Base-by-base conservation (phyloP, 2,329 filamentous ascomycete genomes). In the Verticillium nonalfalfae region DNA sequence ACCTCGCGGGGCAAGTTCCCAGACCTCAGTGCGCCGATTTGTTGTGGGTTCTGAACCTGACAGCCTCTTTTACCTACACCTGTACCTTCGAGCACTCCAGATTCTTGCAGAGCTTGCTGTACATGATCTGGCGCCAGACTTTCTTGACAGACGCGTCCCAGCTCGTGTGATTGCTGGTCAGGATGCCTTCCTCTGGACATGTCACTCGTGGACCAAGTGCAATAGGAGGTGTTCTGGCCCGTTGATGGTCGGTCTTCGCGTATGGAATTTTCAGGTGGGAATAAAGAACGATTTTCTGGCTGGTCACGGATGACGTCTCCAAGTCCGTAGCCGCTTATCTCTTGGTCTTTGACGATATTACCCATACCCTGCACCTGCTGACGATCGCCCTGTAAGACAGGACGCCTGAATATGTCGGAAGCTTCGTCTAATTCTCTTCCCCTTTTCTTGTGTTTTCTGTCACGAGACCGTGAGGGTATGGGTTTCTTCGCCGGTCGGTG, bases 371-470 rank as follows among this genome's bases (percentile, higher is more conserved):
- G 13, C 9, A 36, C 9, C 9, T 9, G 9, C 35, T 36, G 35
- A 13, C 6, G 9, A 10, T 13, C 13, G 9, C 13, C 13, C 35
- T 36, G 35, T 13, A 10, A 9, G 3, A 9, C 6, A 13, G 35
- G 35, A 36, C 35, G 35, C 35, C 35, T 36, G 35, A 36, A 36
- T 9, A 36, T 36, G 13, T 9, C 35, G 9, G 35, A 36, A 7
- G 35, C 35, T 13, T 75, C 71, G 35, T 74, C 72, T 34, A 75
- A 63, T 60, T 75, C 72, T 52, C 68, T 72, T 45, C 70, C 69
- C 59, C 71, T 68, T 63, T 65, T 72, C 61, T 65, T 66, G 56
- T 67, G 66, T 55, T 70, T 66, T 15, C 65, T 68, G 2, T 64
- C 35, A 38, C 64, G 64, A 26, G 65, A 64, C 56, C 61, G 66